These are phyloP conservation scores for Karstenula rhodostoma DNA, from an alignment of 2,329 filamentous ascomycete species.

Conservation along the genomic window DNA sequence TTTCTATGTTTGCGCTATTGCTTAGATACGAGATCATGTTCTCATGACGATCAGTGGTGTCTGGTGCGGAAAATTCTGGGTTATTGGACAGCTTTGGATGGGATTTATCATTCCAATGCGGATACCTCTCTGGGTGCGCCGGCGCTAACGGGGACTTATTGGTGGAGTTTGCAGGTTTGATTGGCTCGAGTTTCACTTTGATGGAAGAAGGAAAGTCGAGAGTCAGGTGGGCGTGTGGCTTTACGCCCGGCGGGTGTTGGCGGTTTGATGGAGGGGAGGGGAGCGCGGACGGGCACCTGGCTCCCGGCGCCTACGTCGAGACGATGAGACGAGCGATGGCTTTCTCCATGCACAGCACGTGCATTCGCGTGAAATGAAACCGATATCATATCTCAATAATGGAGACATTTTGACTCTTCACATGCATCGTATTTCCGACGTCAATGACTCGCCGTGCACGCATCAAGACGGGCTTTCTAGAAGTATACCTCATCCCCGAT, in stretches of 20 bases:
- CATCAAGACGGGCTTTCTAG: not conserved
- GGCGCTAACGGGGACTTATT: slow-evolving; percentile 32
- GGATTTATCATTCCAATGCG: slow-evolving; percentile 28
- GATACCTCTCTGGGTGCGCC: slow-evolving; percentile 37
- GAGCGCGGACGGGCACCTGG: not conserved
- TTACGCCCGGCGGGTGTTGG: slow-evolving; percentile 9
- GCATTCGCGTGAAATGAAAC: not conserved
- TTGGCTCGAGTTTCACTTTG: slow-evolving; percentile 7
- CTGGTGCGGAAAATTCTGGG: slow-evolving; percentile 38
- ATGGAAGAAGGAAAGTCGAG: slow-evolving; percentile 4
- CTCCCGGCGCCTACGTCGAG: slow-evolving; percentile 15
- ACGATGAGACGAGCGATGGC: slow-evolving; percentile 14
- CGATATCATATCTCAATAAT: slow-evolving; percentile 6
- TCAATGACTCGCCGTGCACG: not conserved
- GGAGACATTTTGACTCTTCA: slow-evolving; percentile 8
- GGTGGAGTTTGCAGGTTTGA: slow-evolving; percentile 25
- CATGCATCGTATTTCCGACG: not conserved
- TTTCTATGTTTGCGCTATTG: slow-evolving; percentile 33
- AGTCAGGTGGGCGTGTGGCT: slow-evolving; percentile 5
- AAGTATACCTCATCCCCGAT: slow-evolving; percentile 6
- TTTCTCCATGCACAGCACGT: not conserved
- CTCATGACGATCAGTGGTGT: slow-evolving; percentile 35
- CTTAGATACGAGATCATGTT: slow-evolving; percentile 38
- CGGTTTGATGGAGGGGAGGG: slow-evolving; percentile 9
- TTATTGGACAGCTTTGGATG: slow-evolving; percentile 19